Evolutionary conservation across 257 asterid genomes (phyloP).

Genomic region (Dorcoceras hygrometricum): DNA sequence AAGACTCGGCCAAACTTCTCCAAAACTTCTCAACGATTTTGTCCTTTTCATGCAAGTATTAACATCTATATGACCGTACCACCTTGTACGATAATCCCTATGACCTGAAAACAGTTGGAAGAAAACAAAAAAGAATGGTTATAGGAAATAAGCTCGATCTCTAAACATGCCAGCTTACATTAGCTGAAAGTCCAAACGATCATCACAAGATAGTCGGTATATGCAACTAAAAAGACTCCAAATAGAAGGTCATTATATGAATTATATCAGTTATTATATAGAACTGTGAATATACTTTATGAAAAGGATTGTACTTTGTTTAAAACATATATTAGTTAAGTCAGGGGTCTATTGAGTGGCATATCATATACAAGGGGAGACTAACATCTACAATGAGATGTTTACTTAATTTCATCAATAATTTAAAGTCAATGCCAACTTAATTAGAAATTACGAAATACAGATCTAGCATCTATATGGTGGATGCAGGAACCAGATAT

Average conservation of each 20-base stretch:
- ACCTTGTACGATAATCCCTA: constrained; percentile 24
- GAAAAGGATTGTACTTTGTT: too few relatives aligned
- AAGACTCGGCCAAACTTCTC: constrained; percentile 36
- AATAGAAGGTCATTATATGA: neutral
- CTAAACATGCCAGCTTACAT: neutral
- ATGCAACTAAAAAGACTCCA: neutral
- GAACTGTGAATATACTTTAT: neutral
- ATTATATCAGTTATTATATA: too few relatives aligned
- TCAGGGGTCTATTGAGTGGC: neutral
- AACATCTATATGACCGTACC: constrained; percentile 25
- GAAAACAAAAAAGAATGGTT: constrained; percentile 1
- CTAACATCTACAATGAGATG: neutral
- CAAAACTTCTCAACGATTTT: constrained; percentile 34
- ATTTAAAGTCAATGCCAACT: neutral
- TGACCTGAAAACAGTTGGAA: constrained; percentile 27
- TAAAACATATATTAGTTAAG: too few relatives aligned
- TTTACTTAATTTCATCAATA: neutral
- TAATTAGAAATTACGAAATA: neutral
- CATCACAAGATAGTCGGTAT: neutral
- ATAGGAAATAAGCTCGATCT: constrained; percentile 1
- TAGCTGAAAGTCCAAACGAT: neutral
- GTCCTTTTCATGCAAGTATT: constrained; percentile 23
- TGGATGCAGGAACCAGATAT: neutral
- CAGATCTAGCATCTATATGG: neutral
- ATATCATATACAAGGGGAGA: neutral